Conservation (phyloP, 2,329 filamentous ascomycete genomes). For the Colletotrichum magnum region DNA sequence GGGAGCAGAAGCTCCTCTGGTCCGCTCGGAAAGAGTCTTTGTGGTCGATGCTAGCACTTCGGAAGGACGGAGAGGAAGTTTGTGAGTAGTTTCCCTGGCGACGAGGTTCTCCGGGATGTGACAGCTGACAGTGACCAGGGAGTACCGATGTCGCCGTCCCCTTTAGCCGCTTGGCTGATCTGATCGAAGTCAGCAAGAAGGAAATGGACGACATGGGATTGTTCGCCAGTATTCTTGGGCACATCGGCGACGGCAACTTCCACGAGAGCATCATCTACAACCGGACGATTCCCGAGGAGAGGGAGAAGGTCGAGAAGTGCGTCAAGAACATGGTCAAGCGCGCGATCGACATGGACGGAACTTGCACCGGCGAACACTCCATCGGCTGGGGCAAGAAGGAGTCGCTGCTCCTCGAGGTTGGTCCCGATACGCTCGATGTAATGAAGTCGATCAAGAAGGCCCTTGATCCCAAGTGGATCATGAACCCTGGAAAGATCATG, state of each 20-base stretch:
- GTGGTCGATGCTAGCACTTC: slow-evolving; percentile 85
- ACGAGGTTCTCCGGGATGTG: neutral
- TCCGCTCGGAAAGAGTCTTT: slow-evolving; percentile 85
- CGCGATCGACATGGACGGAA: slow-evolving; percentile 95
- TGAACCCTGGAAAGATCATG: slow-evolving; percentile 95
- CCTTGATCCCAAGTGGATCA: slow-evolving; percentile 87
- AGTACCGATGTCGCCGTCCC: slow-evolving; percentile 89
- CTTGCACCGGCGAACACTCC: slow-evolving; percentile 90
- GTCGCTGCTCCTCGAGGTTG: slow-evolving; percentile 83
- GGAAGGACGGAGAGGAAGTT: slow-evolving; percentile 76
- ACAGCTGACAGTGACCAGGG: slow-evolving; percentile 58
- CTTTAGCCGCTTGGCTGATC: slow-evolving; percentile 80
- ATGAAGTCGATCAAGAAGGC: slow-evolving; percentile 89
- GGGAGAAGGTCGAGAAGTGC: slow-evolving; percentile 81
- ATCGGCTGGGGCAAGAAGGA: slow-evolving; percentile 90
- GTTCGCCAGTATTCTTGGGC: slow-evolving; percentile 89
- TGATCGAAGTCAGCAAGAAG: slow-evolving; percentile 87
- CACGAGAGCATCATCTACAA: slow-evolving; percentile 94
- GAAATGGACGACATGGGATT: slow-evolving; percentile 89
- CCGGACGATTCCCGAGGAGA: slow-evolving; percentile 76
- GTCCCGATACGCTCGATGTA: slow-evolving; percentile 82
- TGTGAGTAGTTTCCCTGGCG: slow-evolving; percentile 65
- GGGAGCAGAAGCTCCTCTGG: slow-evolving; percentile 84
- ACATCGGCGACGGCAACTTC: slow-evolving; percentile 96
- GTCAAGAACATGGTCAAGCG: slow-evolving; percentile 92